phyloP scores from a whole-genome alignment of 129 eudicot species.

The Smallanthus sonchifolius region DNA sequence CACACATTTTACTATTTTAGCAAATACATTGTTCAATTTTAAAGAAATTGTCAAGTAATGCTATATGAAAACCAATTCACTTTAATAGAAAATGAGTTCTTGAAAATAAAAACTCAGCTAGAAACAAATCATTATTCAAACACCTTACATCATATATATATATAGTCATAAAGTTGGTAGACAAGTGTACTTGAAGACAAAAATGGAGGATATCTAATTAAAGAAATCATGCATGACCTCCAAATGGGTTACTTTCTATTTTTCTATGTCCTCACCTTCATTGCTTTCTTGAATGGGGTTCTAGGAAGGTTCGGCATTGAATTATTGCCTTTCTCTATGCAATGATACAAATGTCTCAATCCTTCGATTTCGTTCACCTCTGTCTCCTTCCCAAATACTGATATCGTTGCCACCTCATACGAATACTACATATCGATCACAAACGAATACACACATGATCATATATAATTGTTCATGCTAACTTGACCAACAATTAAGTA shows the following conservation, averaged over 20 bases:
- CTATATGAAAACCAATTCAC: neutral
- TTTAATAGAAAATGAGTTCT: neutral
- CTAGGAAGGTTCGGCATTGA: slow-evolving; percentile 86
- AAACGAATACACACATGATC: too few species aligned
- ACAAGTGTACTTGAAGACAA: slow-evolving; percentile 24
- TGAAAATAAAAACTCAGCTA: too few species aligned
- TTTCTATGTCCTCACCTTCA: slow-evolving; percentile 49
- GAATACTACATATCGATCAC: slow-evolving; percentile 44
- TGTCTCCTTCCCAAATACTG: slow-evolving; percentile 49
- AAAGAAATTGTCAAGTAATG: neutral
- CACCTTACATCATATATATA: too few species aligned
- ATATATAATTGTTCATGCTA: neutral
- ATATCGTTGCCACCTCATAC: slow-evolving; percentile 70
- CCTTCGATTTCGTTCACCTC: slow-evolving; percentile 41
- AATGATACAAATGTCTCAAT: slow-evolving; percentile 50
- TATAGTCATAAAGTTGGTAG: neutral
- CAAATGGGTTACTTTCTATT: neutral
- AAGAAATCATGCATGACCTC: slow-evolving; percentile 9
- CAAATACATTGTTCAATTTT: neutral
- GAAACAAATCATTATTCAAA: too few species aligned
- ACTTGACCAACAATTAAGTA: neutral
- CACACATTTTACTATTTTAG: neutral
- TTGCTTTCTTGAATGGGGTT: slow-evolving; percentile 61
- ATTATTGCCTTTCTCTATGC: slow-evolving; percentile 81
- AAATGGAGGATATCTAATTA: slow-evolving; percentile 11